phyloP scores from a whole-genome alignment of 148 eudicot genomes.

The Dianthus caryophyllus region DNA sequence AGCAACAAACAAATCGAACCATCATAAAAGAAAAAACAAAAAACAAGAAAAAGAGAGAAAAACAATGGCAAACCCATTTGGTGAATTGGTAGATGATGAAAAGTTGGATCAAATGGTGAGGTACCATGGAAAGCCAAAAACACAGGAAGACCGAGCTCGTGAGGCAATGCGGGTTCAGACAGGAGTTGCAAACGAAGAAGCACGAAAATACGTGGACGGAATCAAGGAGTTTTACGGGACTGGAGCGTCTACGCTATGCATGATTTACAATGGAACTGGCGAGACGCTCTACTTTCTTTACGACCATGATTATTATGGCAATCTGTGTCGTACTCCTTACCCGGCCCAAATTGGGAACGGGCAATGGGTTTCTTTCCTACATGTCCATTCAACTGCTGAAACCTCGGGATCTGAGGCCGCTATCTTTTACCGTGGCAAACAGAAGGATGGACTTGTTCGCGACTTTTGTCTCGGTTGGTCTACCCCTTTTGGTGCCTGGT shows the following conservation, averaged over 20 bases:
- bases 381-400: not conserved
- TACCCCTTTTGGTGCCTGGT: slow-evolving; percentile 7
- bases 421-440: slow-evolving; percentile 13
- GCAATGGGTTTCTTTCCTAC: slow-evolving; percentile 28
- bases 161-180: not conserved
- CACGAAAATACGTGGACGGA: not conserved
- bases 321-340: slow-evolving; percentile 5
- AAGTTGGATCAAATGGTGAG: slow-evolving; percentile 6
- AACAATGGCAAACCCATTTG: slow-evolving; percentile 13
- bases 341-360: slow-evolving; percentile 23
- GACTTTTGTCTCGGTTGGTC: slow-evolving; percentile 19
- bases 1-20: not conserved
- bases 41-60: not conserved
- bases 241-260: slow-evolving; percentile 10
- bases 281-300: not conserved
- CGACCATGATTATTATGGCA: slow-evolving; percentile 12
- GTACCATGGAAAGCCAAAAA: not conserved
- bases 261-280: slow-evolving; percentile 30
- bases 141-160: slow-evolving; percentile 13
- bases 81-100: slow-evolving; percentile 3
- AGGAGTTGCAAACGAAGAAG: not conserved
- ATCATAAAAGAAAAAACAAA: not conserved
- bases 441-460: not conserved
- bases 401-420: slow-evolving; percentile 12
- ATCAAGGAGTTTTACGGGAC: not conserved